phyloP scores from a whole-genome alignment of 2,329 filamentous ascomycete species.

The Clathrospora elynae region DNA sequence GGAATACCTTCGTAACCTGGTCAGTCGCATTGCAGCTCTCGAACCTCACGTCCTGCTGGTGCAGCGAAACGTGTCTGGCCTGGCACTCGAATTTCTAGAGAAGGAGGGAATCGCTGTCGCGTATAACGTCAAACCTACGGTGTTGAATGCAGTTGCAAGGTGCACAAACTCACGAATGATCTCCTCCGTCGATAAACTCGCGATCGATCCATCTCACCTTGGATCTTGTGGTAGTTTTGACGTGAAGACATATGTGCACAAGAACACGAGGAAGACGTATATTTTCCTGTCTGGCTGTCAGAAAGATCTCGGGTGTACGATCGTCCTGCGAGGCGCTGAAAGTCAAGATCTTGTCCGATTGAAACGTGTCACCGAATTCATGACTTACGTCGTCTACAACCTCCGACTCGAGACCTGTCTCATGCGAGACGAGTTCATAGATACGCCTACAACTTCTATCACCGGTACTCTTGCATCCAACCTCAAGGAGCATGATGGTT shows the following conservation, averaged over 20 bases:
- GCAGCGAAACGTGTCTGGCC: constrained; percentile 87
- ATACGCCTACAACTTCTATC: constrained; percentile 69
- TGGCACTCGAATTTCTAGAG: constrained; percentile 85
- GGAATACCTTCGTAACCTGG: constrained; percentile 88
- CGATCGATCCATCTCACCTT: constrained; percentile 73
- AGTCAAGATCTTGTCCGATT: constrained; percentile 73
- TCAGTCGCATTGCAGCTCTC: constrained; percentile 86
- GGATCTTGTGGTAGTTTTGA: constrained; percentile 87
- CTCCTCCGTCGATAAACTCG: constrained; percentile 91
- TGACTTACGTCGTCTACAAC: constrained; percentile 99
- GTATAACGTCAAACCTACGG: constrained; percentile 95
- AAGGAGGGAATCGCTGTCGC: constrained; percentile 90
- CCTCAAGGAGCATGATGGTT: constrained; percentile 17
- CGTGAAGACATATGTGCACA: constrained; percentile 91
- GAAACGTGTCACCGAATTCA: constrained; percentile 95
- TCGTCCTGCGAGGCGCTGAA: constrained; percentile 82
- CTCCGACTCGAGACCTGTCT: constrained; percentile 93
- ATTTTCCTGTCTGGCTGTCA: constrained; percentile 92
- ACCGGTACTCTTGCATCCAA: constrained; percentile 41
- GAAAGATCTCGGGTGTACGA: constrained; percentile 90
- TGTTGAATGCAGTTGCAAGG: constrained; percentile 90
- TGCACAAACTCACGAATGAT: constrained; percentile 92
- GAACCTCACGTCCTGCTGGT: constrained; percentile 87
- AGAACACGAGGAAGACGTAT: constrained; percentile 87
- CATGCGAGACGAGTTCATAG: constrained; percentile 88